Percentiles rank a stretch among this genome's conserved stretches.
These are phyloP conservation scores for Penicillium sp. DNA, from an alignment of 2,329 filamentous ascomycete species.

Conservation along the genomic window DNA sequence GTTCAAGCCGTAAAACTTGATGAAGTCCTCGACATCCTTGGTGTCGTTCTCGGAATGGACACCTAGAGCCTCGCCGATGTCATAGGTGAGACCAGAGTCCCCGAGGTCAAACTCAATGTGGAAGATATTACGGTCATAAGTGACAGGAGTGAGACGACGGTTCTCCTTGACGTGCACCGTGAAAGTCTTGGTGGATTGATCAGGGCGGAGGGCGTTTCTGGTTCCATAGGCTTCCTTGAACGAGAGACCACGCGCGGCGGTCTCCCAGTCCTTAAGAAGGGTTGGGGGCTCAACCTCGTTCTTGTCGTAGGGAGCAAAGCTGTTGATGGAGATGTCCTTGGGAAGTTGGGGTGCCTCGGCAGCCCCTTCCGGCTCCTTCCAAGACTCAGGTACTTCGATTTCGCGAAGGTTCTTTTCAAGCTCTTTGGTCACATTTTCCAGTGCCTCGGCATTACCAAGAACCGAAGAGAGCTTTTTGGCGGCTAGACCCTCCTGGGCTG, in stretches of 20 bases:
- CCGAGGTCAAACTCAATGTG: slow-evolving; percentile 98
- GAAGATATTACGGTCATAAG: slow-evolving; percentile 98
- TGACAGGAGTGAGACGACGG: slow-evolving; percentile 76
- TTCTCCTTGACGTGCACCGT: slow-evolving; percentile 92
- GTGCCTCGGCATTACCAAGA: slow-evolving; percentile 54
- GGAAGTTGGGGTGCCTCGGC: slow-evolving; percentile 46
- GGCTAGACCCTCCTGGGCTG: slow-evolving; percentile 57
- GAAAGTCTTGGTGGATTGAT: slow-evolving; percentile 76
- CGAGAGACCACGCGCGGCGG: slow-evolving; percentile 74
- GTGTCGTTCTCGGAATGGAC: slow-evolving; percentile 93
- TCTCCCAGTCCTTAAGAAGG: slow-evolving; percentile 69
- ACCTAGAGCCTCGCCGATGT: slow-evolving; percentile 93
- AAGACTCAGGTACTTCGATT: slow-evolving; percentile 70
- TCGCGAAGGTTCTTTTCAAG: slow-evolving; percentile 65
- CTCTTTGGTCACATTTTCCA: slow-evolving; percentile 55
- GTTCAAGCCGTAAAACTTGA: slow-evolving; percentile 80
- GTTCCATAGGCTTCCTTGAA: slow-evolving; percentile 95
- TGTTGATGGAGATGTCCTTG: slow-evolving; percentile 65
- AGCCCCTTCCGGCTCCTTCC: slow-evolving; percentile 61
- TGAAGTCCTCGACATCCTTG: slow-evolving; percentile 72
- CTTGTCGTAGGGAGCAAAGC: slow-evolving; percentile 76
- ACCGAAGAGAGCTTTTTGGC: slow-evolving; percentile 61
- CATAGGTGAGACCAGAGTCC: slow-evolving; percentile 83
- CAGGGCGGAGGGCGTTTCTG: slow-evolving; percentile 67
- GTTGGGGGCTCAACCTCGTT: slow-evolving; percentile 61